These are phyloP conservation scores for Jamesozyma rosinii DNA, from an alignment of 805 yeast genomes.

Conservation along the genomic window DNA sequence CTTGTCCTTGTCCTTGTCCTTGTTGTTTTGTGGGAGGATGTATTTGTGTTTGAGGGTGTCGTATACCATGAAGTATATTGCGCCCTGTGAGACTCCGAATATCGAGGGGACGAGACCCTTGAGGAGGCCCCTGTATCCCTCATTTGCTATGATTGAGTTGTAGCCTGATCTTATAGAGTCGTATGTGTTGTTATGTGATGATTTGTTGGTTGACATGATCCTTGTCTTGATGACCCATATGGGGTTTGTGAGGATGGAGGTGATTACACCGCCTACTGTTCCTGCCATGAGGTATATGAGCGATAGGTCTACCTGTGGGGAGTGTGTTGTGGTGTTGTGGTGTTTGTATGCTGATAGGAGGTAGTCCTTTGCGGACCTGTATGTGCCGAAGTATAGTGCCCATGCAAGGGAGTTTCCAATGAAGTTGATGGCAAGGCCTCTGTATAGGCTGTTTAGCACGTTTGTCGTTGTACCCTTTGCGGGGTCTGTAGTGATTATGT, in stretches of 20 bases:
- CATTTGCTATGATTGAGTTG: constrained; percentile 36
- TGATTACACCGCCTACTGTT: constrained; percentile 61
- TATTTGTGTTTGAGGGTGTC: constrained; percentile 54
- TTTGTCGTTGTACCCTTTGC: constrained; percentile 5
- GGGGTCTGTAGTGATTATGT: constrained; percentile 2
- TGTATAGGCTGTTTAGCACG: constrained; percentile 34
- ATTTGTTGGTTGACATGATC: constrained; percentile 45
- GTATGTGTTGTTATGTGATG: constrained; percentile 31
- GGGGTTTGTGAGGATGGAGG: constrained; percentile 79
- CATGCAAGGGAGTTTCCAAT: constrained; percentile 82
- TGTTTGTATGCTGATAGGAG: constrained; percentile 17
- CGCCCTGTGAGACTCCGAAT: constrained; percentile 80
- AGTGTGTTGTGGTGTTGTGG: no score
- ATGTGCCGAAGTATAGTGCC: constrained; percentile 78
- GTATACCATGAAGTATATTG: constrained; percentile 77
- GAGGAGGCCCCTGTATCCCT: constrained; percentile 60
- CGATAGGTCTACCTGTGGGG: constrained; percentile 14
- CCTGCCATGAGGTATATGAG: constrained; percentile 46
- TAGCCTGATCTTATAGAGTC: constrained; percentile 48
- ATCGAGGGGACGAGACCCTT: constrained; percentile 67
- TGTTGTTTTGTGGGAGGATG: neutral
- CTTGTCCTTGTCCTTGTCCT: neutral
- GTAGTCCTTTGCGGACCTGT: constrained; percentile 48
- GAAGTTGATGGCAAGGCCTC: constrained; percentile 75
- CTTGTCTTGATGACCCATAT: constrained; percentile 93